A percentile compares a stretch with the other conserved stretches of the same genome.
Evolutionary conservation across 1,284 basidiomycete genomes (phyloP).

Genomic region (Porodaedalea pini): DNA sequence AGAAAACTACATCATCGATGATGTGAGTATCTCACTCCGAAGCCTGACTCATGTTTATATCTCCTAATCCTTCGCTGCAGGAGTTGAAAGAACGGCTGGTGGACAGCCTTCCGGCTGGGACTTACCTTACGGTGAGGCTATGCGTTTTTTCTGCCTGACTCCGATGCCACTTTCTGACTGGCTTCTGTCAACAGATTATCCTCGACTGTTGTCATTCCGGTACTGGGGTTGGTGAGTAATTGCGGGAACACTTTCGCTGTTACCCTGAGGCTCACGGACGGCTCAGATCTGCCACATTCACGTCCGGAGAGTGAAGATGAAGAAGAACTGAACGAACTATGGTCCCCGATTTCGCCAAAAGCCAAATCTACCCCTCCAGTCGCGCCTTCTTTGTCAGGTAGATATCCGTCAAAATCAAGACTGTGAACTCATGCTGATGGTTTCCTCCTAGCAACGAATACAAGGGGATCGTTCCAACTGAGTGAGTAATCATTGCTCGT

Average conservation of each 20-base stretch:
- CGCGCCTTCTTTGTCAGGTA: neutral
- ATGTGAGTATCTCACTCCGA: conserved; percentile 9
- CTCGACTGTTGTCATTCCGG: conserved; percentile 23
- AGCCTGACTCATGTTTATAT: neutral
- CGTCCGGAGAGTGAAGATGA: neutral
- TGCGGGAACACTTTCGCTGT: neutral
- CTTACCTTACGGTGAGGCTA: conserved; percentile 16
- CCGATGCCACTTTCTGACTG: neutral
- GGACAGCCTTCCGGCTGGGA: conserved; percentile 18
- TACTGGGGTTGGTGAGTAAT: conserved; percentile 17
- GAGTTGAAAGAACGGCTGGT: conserved; percentile 16
- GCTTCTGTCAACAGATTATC: conserved; percentile 12
- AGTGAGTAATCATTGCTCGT: conserved; percentile 1
- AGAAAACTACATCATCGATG: conserved; percentile 17
- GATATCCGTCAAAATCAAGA: neutral
- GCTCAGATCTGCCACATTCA: conserved; percentile 5
- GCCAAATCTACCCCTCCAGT: neutral
- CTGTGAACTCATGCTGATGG: neutral
- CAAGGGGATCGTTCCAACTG: conserved; percentile 4
- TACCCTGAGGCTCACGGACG: neutral
- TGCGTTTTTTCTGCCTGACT: neutral
- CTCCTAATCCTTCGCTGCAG: neutral
- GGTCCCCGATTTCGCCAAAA: conserved; percentile 6
- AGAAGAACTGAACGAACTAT: neutral
- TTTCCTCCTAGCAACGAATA: neutral